Percentiles rank a stretch among this genome's conserved stretches.
phyloP scores from a whole-genome alignment of 176 grass and related monocot species.

The Carex cristatella region DNA sequence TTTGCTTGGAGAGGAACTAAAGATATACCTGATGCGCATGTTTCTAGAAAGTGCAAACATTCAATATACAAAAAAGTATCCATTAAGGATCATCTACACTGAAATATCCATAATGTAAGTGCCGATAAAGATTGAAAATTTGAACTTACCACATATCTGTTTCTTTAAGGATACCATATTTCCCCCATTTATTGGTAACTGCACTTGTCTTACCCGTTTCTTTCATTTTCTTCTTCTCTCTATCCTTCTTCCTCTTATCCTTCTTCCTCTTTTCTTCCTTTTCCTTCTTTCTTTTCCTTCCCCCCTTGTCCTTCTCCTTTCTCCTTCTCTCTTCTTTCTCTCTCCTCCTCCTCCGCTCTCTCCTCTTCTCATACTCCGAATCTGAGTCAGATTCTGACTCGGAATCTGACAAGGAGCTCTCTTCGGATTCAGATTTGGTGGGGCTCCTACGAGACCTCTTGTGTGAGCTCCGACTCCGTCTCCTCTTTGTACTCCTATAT shows the following conservation, averaged over 20 bases:
- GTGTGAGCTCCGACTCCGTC: slow-evolving; percentile 44
- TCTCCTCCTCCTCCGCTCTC: slow-evolving; percentile 39
- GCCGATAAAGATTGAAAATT: neutral
- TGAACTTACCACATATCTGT: slow-evolving; percentile 82
- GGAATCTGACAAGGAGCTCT: slow-evolving; percentile 51
- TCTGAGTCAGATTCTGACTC: slow-evolving; percentile 47
- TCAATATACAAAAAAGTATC: neutral
- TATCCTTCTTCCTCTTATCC: slow-evolving; percentile 22
- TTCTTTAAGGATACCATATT: slow-evolving; percentile 93
- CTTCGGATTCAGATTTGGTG: slow-evolving; percentile 37
- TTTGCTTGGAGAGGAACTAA: neutral
- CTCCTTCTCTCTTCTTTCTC: slow-evolving; percentile 37
- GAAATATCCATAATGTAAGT: neutral
- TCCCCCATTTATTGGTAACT: slow-evolving; percentile 88
- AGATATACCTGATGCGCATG: neutral
- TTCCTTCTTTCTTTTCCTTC: slow-evolving; percentile 28
- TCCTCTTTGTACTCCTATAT: slow-evolving; percentile 47
- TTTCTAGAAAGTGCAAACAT: neutral
- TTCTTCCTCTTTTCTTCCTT: slow-evolving; percentile 31
- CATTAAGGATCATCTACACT: neutral
- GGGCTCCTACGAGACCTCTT: slow-evolving; percentile 30
- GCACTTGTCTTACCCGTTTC: slow-evolving; percentile 59
- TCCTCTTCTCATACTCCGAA: slow-evolving; percentile 46
- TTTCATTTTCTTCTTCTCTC: slow-evolving; percentile 41
- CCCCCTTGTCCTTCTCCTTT: slow-evolving; percentile 33